Conservation (phyloP, 495 filamentous ascomycete genomes). For the Talaromyces thailandensis region DNA sequence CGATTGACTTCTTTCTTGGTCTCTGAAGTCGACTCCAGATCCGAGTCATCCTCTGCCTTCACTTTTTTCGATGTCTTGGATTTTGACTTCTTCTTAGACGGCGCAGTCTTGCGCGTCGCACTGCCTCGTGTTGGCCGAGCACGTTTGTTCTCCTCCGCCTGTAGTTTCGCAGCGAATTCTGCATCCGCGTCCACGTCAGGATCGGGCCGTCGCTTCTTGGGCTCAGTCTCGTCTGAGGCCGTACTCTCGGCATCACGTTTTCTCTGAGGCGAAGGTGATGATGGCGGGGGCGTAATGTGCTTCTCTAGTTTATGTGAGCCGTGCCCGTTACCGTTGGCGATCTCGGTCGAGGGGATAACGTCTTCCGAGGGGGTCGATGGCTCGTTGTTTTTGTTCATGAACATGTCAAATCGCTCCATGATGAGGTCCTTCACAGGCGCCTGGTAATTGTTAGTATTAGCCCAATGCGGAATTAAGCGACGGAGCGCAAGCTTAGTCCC, state of each 20-base stretch:
- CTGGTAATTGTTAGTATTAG: conserved; percentile 32
- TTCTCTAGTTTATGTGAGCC: conserved; percentile 24
- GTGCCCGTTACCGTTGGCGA: conserved; percentile 35
- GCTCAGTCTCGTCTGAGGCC: conserved; percentile 35
- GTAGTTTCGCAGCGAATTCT: conserved; percentile 72
- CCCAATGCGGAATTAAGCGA: not conserved
- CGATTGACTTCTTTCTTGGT: conserved; percentile 55
- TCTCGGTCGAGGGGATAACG: conserved; percentile 4
- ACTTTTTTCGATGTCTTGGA: conserved; percentile 71
- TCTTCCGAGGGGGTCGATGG: conserved; percentile 11
- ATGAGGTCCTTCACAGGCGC: conserved; percentile 74
- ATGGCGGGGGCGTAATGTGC: conserved; percentile 36
- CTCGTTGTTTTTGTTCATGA: conserved; percentile 40
- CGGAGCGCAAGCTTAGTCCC: conserved; percentile 16
- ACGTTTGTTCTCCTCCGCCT: conserved; percentile 80
- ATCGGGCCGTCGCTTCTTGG: conserved; percentile 49
- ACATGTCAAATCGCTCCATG: conserved; percentile 80
- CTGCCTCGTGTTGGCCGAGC: conserved; percentile 64
- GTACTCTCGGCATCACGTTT: conserved; percentile 47
- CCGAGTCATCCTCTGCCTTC: conserved; percentile 71
- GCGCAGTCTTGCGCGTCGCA: conserved; percentile 44
- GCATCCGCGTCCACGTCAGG: conserved; percentile 68
- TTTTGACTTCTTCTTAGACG: conserved; percentile 53
- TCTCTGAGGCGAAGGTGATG: conserved; percentile 38
- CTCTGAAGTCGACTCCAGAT: conserved; percentile 54